Evolutionary conservation across 2,329 filamentous ascomycete genomes (phyloP).

Genomic region (Aspergillus awamori): DNA sequence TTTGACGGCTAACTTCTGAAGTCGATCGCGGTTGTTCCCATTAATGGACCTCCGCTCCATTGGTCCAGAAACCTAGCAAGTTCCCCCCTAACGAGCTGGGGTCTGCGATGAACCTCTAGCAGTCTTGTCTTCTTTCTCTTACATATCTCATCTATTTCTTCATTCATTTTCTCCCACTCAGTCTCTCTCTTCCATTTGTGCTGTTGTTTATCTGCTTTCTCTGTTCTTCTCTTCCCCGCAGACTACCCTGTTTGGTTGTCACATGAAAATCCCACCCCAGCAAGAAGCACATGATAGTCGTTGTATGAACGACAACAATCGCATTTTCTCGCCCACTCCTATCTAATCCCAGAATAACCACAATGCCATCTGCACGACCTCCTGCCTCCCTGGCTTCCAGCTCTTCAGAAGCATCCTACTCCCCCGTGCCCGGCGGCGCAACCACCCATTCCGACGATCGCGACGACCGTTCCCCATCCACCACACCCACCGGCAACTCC

Average conservation of each 20-base stretch:
- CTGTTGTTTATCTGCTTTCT: not conserved
- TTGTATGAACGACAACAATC: slow-evolving; percentile 9
- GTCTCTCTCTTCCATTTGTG: not conserved
- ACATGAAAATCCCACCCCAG: slow-evolving; percentile 19
- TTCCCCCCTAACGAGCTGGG: not conserved
- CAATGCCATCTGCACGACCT: slow-evolving; percentile 32
- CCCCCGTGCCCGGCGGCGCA: slow-evolving; percentile 22
- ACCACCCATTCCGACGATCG: slow-evolving; percentile 34
- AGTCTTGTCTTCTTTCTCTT: not conserved
- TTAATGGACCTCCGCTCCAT: not conserved
- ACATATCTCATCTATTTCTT: not conserved
- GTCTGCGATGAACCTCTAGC: not conserved
- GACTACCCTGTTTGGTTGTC: slow-evolving; percentile 11
- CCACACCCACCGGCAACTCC: slow-evolving; percentile 29
- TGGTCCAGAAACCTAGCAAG: not conserved
- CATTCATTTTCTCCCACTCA: not conserved
- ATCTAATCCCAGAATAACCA: slow-evolving; percentile 11
- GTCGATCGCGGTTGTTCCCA: slow-evolving; percentile 1
- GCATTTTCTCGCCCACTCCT: slow-evolving; percentile 7
- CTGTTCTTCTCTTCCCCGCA: not conserved
- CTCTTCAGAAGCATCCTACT: slow-evolving; percentile 30
- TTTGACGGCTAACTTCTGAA: not conserved
- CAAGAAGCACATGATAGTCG: slow-evolving; percentile 3
- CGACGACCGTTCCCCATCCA: slow-evolving; percentile 39
- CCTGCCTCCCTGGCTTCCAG: slow-evolving; percentile 26